Conservation (phyloP, 345 rosid genomes). For the Pistacia vera region DNA sequence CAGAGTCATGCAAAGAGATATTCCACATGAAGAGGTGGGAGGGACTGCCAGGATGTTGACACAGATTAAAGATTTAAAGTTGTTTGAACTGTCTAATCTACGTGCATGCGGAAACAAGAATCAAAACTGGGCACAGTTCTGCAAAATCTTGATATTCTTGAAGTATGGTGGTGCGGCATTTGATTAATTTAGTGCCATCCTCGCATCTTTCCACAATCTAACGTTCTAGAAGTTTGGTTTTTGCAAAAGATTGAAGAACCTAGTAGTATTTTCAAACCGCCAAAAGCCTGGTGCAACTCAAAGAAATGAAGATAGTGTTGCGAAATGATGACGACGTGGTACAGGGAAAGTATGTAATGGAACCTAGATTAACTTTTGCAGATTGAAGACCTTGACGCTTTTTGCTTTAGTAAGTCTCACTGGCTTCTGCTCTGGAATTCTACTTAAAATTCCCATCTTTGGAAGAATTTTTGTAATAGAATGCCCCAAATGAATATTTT, state of each 20-base stretch:
- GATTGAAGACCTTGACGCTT: neutral
- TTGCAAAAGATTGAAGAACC: neutral
- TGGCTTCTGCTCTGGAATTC: neutral
- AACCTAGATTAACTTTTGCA: neutral
- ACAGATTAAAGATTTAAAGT: neutral
- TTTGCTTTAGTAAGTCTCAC: neutral
- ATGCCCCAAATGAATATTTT: no score
- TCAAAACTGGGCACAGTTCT: neutral
- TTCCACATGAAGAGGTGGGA: neutral
- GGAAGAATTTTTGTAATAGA: no score
- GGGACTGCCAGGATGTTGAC: neutral
- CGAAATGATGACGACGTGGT: neutral
- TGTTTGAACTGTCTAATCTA: neutral
- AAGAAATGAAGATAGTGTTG: neutral
- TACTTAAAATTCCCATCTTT: neutral
- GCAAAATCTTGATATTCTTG: neutral
- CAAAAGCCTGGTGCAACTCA: neutral
- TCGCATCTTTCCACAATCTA: neutral
- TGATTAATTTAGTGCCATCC: neutral
- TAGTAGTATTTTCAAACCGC: neutral
- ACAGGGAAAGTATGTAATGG: neutral
- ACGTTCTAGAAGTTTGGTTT: neutral
- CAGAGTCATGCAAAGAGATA: conserved; percentile 10
- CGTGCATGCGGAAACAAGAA: neutral
- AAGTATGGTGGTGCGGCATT: neutral